Evolutionary conservation across 169 alveolate species (phyloP), one percentile per base, ranked within the genome.

Genomic region (Besnoitia besnoiti): DNA sequence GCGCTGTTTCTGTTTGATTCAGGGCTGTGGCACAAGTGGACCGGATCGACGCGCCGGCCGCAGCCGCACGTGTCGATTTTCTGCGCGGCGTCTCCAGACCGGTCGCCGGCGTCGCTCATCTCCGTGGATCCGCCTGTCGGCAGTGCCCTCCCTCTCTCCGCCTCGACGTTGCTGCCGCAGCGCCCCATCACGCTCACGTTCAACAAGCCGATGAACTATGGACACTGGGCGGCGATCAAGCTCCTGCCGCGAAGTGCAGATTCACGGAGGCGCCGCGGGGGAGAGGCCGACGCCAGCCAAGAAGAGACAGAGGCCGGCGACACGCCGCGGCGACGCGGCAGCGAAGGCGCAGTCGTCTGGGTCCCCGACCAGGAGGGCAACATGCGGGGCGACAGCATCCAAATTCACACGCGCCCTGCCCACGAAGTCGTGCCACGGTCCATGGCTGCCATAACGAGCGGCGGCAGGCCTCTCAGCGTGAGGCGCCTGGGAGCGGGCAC

Each of bases 201-300:
- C 90, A 90, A 94, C 88, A 91, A 93, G 90, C 95, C 97, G 35
- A 90, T 95, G 89, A 93, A 61, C 93, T 95, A 90, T 80, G 97
- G 97, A 0, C 97, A 95, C 90, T 94, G 97, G 96, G 96, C 95
- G n/a, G 62, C 92, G 87, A 94, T 91, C 67, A 89, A 67, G 67
- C 95, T 61, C 93, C 85, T 49, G 12, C 79, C 87, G 19, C 49
- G 91, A 14, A 73, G 85, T 0, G 42, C 30, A 4, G 85, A 7
- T n/a, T n/a, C n/a, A n/a, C n/a, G n/a, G n/a, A 44, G 42, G 30
- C 3, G 85, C 92, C 27, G 92, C 67, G 21, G 87, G 62, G 37
- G 89, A 77, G 21, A 10, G 24, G 47, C 39, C 14, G 47, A 67
- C 80, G 44, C 44, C 80, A 42, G 44, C 80, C 12, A n/a, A 3